Evolutionary conservation across 768 basidiomycete genomes (phyloP), one percentile per base, ranked within the genome.

Genomic region (Lentinus brumalis): DNA sequence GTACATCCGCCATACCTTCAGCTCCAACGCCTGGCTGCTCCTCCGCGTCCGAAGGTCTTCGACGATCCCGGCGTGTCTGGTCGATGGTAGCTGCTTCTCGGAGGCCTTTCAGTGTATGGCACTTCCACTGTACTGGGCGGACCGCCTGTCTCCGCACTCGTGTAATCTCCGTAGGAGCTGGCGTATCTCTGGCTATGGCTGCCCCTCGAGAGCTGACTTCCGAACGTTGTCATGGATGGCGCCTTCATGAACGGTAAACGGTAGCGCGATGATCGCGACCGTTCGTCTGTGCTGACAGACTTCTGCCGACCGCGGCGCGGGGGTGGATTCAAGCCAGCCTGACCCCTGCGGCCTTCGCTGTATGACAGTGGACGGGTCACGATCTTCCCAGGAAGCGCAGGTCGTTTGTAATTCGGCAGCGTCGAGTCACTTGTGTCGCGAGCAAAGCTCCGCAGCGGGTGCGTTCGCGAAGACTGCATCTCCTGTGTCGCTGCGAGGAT

Each of bases 171-270:
- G 5, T 35, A 9, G 7, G 46, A 56, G 38, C 54, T 57, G 18
- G 16, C 39, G 26, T 56, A 45, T 32, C 10, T 15, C 2, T 61
- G 55, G 38, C 10, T 15, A 2, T 56, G 55, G 38, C 50, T 61
- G 8, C 29, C 21, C 35, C 15, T 52, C 8, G 60, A 61, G 4
- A 44, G 50, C 32, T 62, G 56, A 14, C 57, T 56, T 0, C 65
- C 67, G 21, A 68, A 61, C 2, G 67, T 61, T 21, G 67, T 61
- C 38, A 69, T 47, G 15, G 65, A 69, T n/a, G 63, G 67, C 31
- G 59, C 59, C 30, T 62, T 38, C 16, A 42, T 51, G 40, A 59
- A 51, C 8, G 59, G 55, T 7, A 57, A n/a, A n/a, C 50, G 60
- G 55, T 52, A 56, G 11, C 55, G 49, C 44, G 60, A 49, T 15